Evolutionary conservation across 768 basidiomycete species (phyloP), one percentile per base, ranked within the genome.

Genomic region (Agaricus blazei): DNA sequence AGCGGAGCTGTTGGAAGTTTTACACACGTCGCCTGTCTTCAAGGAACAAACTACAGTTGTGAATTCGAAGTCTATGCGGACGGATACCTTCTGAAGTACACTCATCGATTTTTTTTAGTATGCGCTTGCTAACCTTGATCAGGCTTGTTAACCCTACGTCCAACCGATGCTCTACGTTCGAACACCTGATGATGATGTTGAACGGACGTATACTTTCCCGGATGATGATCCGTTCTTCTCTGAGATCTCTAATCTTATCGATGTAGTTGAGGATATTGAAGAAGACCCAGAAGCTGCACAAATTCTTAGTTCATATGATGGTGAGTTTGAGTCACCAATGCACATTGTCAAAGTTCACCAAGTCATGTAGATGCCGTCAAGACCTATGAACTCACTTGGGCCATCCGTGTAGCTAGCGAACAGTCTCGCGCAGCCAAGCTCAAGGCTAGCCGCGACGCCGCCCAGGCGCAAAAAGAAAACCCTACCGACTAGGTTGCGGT

Each of bases 171-270:
- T 98, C 34, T 87, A 88, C 66, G 78, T 98, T 60, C 90, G 96
- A 63, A 82, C 77, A 64, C 90, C 91, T 3, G 92, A 88, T 51
- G 86, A 85, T 65, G 90, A 93, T 65, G 72, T 77, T 51, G 89
- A 91, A 62, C 84, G 88, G 63, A 76, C 74, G 29, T 73, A 83
- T 63, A 75, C 75, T 42, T 93, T 93, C 75, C 80, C 80, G 15
- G 84, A 90, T 49, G 92, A 94, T 63, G 92, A 94, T 65, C 90
- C 92, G 4, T 94, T 93, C 82, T 95, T 95, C 81, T 93, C 93
- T 24, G 94, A 96, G 71, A 79, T 83, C 42, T 93, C 91, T 40
- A 89, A 91, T 70, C 81, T 93, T 68, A 89, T 96, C 59, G 93
- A 95, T 68, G 77, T 87, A 59, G 84, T 94, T 55, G 93, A 95